Percentiles rank a stretch among this genome's conserved stretches.
phyloP scores from a whole-genome alignment of 1,284 basidiomycete species.

The Fomitopsis schrenkii region DNA sequence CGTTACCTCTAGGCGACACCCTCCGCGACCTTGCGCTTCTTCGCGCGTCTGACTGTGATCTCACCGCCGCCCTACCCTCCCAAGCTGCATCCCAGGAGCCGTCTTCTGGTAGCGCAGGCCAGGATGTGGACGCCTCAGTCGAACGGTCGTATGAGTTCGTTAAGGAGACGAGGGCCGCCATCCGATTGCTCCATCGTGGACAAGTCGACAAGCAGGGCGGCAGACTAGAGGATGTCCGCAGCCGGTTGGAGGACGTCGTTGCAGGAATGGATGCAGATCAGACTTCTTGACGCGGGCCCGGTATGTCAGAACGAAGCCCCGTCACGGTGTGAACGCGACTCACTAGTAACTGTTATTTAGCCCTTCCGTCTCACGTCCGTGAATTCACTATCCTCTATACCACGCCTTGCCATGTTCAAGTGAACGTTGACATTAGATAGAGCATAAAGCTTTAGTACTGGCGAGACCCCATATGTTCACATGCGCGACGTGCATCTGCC shows the following conservation, averaged over 20 bases:
- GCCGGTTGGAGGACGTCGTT: constrained; percentile 46
- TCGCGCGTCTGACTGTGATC: constrained; percentile 54
- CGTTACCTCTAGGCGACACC: constrained; percentile 54
- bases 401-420: too few species aligned
- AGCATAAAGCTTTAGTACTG: too few species aligned
- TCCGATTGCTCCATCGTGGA: constrained; percentile 50
- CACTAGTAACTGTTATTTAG: too few species aligned
- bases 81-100: constrained; percentile 7
- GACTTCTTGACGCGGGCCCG: not conserved
- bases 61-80: constrained; percentile 38
- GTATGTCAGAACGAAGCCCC: too few species aligned
- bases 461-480: too few species aligned
- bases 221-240: constrained; percentile 47
- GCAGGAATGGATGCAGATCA: constrained; percentile 31
- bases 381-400: too few species aligned
- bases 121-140: constrained; percentile 35
- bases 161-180: constrained; percentile 45
- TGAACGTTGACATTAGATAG: too few species aligned
- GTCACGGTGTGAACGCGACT: too few species aligned
- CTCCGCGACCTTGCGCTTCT: constrained; percentile 72
- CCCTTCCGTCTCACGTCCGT: too few species aligned
- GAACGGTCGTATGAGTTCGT: constrained; percentile 46
- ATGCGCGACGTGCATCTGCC: too few species aligned
- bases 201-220: constrained; percentile 47
- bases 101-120: not conserved